Evolutionary conservation across 176 grass and related monocot species (phyloP), one percentile per base, ranked within the genome.

Genomic region (Oryza meridionalis): DNA sequence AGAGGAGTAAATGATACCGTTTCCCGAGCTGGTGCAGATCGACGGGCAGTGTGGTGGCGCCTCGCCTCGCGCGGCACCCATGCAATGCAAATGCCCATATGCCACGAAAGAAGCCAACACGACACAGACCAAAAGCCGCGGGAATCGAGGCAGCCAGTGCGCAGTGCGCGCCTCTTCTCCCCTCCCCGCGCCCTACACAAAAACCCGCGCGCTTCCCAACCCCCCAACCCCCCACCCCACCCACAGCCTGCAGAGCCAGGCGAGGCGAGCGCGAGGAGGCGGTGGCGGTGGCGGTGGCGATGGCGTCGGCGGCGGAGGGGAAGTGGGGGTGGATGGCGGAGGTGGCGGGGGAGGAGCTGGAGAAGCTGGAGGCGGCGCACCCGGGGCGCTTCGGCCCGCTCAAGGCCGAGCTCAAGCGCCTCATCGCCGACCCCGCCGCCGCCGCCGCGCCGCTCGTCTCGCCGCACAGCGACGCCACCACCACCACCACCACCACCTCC

Each of bases 351-450:
- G 88, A 94, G 73, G 95, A 97, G 88, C 86, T 97, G 58, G 81
- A 86, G 46, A 92, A 87, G 75, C 90, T 97, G 82, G 95, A 97
- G 65, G 79, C 77, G 16, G 77, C 77, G 79, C 90, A 97, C 59
- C 94, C 94, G 45, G 69, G 87, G 78, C 92, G 88, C 49, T 87
- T 94, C 88, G 85, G 72, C 73, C 83, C 74, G 68, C 92, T 94
- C 80, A 97, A 97, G 85, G 84, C 81, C 67, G 94, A 97, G 77
- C 90, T 97, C 31, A 75, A 88, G 75, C 89, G 77, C 32, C 79
- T 97, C 77, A 85, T 97, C 84, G 78, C 86, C 77, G 55, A 92
- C 2, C 90, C 90, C 77, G 65, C 72, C 45, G 65, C 76, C 38
- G 86, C 83, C 69, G 87, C 38, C 7, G 70, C 8, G 21, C 74